Evolutionary conservation across 345 rosid genomes (phyloP), one percentile per base, ranked within the genome.

Genomic region (Laguncularia racemosa): DNA sequence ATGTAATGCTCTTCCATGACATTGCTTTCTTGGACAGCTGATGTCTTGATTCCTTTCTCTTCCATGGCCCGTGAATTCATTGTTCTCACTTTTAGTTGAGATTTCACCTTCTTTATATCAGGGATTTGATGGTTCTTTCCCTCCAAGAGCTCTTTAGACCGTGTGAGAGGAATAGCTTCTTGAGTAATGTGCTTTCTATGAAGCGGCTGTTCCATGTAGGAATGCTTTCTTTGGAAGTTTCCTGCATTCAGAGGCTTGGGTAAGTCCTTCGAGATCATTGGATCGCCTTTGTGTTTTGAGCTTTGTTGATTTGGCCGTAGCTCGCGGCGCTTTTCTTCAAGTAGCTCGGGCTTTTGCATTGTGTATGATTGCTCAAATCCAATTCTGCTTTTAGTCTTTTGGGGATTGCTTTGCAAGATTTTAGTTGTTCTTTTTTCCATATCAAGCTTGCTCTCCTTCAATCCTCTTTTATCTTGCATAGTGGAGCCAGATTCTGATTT

Each of bases 201-300:
- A 50, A 65, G 73, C 44, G 59, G 55, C 63, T 79, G 80, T 48
- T 59, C 72, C 65, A 19, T 47, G 12, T 43, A 70, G 15, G 58
- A 64, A 60, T 49, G 49, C 73, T 67, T 78, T 48, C 50, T 77
- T 58, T 75, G 74, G 55, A 62, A 49, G 61, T 67, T 69, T 23
- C 56, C 50, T 50, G 52, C 55, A 52, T 55, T 67, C 44, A 49
- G 55, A 38, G 50, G 56, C 49, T 72, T 70, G 28, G 74, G 67
- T 53, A 65, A 59, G 17, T 52, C 52, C 72, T 40, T 58, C 13
- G 69, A 23, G 60, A 52, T 6, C 52, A 43, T 38, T 20, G 65
- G 78, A 51, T 63, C 73, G 61, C 59, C 68, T 44, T 62, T 75
- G 38, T 62, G 76, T 71, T 71, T 79, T 33, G 59, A 51, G 28